Conservation (phyloP, 768 basidiomycete species). For the Paxillus involutus region DNA sequence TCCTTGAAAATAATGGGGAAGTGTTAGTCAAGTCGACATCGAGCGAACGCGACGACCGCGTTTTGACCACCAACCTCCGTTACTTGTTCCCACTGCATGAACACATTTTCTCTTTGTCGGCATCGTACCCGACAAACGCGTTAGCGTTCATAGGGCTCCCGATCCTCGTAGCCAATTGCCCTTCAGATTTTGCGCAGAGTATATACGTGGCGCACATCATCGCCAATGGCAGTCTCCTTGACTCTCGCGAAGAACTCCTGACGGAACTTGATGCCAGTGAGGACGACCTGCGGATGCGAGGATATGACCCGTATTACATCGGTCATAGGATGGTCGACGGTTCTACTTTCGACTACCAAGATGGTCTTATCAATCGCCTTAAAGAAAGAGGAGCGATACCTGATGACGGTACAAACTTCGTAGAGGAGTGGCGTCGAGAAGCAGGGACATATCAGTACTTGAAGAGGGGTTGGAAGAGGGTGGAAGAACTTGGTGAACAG, state of each 20-base stretch:
- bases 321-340: constrained; percentile 46
- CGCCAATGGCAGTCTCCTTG: constrained; percentile 40
- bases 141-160: constrained; percentile 58
- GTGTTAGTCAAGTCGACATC: constrained; percentile 16
- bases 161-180: constrained; percentile 45
- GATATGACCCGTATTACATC: constrained; percentile 47
- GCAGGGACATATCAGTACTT: constrained; percentile 33
- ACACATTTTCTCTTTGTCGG: constrained; percentile 53
- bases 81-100: constrained; percentile 57
- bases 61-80: constrained; percentile 46
- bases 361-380: constrained; percentile 23
- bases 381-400: constrained; percentile 34
- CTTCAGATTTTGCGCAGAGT: constrained; percentile 51
- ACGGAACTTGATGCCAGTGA: constrained; percentile 43
- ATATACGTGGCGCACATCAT: constrained; percentile 47
- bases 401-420: constrained; percentile 43
- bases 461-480: constrained; percentile 44
- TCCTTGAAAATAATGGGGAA: constrained; percentile 36
- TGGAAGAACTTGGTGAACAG: constrained; percentile 40
- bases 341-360: constrained; percentile 40
- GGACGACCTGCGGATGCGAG: constrained; percentile 36
- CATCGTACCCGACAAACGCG: constrained; percentile 46
- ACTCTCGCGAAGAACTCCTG: constrained; percentile 39
- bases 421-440: constrained; percentile 50
- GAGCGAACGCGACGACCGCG: constrained; percentile 6